These are phyloP conservation scores for Trypanosoma cruzi DNA, from an alignment of 208 protist species.

Conservation along the genomic window DNA sequence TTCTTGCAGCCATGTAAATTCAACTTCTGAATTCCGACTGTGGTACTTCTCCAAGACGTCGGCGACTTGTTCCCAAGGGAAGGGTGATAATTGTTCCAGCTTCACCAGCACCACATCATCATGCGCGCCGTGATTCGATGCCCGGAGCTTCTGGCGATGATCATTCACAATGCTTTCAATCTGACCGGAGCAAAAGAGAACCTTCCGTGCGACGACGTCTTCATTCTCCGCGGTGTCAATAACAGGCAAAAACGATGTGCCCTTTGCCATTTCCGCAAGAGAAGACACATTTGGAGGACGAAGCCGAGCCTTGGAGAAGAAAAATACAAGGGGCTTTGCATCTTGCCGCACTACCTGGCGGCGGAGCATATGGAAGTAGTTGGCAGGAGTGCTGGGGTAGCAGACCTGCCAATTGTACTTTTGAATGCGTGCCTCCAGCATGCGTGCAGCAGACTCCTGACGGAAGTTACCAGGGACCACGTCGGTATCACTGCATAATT, in stretches of 20 bases:
- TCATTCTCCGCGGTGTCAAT: conserved; percentile 52
- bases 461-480: conserved; percentile 72
- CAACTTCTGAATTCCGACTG: conserved; percentile 73
- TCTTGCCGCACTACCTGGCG: conserved; percentile 97
- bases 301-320: conserved; percentile 93
- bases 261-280: conserved; percentile 73
- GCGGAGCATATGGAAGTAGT: conserved; percentile 99
- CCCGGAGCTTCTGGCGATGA: conserved; percentile 54
- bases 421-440: conserved; percentile 78
- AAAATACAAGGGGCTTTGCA: conserved; percentile 97
- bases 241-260: conserved; percentile 75
- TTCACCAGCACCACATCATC: conserved; percentile 93
- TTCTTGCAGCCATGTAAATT: conserved; percentile 97
- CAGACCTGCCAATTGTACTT: conserved; percentile 94
- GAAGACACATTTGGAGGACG: conserved; percentile 90
- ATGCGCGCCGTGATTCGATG: conserved; percentile 49
- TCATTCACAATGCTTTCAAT: conserved; percentile 97
- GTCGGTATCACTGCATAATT: conserved; percentile 94
- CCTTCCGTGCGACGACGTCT: conserved; percentile 69
- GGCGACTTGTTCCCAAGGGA: conserved; percentile 97
- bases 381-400: conserved; percentile 97
- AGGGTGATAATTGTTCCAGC: conserved; percentile 97
- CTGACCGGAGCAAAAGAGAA: conserved; percentile 98
- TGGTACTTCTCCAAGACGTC: conserved; percentile 90
- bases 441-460: conserved; percentile 51